Conservation (phyloP, 148 eudicot species). For the Camellia granthamiana region DNA sequence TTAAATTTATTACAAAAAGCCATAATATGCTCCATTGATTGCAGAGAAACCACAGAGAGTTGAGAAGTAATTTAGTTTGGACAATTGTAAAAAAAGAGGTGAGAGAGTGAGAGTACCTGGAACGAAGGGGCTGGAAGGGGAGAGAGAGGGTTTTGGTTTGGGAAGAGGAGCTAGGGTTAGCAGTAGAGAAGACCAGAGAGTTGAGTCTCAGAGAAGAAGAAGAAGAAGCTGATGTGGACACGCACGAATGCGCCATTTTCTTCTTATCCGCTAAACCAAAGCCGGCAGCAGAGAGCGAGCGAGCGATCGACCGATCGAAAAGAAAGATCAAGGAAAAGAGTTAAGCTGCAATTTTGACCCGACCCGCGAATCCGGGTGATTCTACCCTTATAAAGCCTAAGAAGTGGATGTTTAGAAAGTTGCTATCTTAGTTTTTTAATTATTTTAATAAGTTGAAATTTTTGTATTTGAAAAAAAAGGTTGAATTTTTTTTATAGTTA, state of each 20-base stretch:
- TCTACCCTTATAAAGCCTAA: no score
- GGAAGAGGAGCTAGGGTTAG: constrained; percentile 25
- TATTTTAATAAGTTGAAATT: no score
- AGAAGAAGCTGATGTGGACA: constrained; percentile 15
- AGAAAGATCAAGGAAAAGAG: no score
- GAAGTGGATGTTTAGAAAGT: no score
- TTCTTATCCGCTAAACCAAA: background rate
- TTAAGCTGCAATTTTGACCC: no score
- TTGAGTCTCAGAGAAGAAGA: constrained; percentile 18
- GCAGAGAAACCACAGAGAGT: background rate
- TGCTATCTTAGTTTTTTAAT: no score
- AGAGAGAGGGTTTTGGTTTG: constrained; percentile 18
- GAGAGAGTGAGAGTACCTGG: constrained; percentile 13
- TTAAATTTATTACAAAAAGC: background rate
- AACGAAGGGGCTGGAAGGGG: constrained; percentile 27
- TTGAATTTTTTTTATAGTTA: no score
- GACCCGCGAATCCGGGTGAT: no score
- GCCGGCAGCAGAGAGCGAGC: no score
- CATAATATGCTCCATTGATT: background rate
- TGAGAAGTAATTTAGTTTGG: no score
- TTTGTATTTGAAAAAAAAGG: no score
- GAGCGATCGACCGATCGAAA: no score
- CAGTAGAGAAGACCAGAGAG: constrained; percentile 23
- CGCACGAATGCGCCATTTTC: constrained; percentile 31
- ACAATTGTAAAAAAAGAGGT: background rate